These are phyloP conservation scores for Penicillium bialowiezense DNA, from an alignment of 495 filamentous ascomycete species.

Conservation along the genomic window DNA sequence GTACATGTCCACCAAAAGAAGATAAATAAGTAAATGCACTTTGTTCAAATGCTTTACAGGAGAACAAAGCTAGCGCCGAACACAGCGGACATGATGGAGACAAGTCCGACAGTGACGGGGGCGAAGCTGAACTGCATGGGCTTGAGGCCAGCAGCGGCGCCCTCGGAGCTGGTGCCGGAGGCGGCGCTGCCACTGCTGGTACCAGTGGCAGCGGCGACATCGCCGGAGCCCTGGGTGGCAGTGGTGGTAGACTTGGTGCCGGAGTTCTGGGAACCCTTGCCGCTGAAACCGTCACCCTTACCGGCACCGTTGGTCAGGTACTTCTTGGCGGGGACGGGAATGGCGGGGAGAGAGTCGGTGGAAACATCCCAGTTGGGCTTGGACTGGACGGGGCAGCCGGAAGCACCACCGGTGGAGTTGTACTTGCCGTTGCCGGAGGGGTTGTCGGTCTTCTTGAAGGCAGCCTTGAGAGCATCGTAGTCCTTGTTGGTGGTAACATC, in stretches of 20 bases:
- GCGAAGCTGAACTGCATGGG: constrained; percentile 48
- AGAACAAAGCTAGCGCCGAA: constrained; percentile 59
- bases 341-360: constrained; percentile 64
- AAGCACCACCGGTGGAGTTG: constrained; percentile 62
- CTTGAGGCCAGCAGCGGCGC: constrained; percentile 44
- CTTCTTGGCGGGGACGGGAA: constrained; percentile 65
- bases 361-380: constrained; percentile 73
- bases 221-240: constrained; percentile 61
- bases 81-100: constrained; percentile 58
- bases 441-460: constrained; percentile 58
- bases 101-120: constrained; percentile 51
- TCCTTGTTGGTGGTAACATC: constrained; percentile 56
- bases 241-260: constrained; percentile 59
- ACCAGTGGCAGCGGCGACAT: constrained; percentile 33
- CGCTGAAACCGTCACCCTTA: constrained; percentile 65
- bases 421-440: constrained; percentile 77
- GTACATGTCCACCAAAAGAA: constrained; percentile 16
- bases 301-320: constrained; percentile 75
- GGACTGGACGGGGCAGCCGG: constrained; percentile 61
- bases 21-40: constrained; percentile 6
- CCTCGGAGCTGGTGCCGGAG: constrained; percentile 36
- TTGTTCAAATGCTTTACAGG: constrained; percentile 27
- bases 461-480: constrained; percentile 64
- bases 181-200: constrained; percentile 21
- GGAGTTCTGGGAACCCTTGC: constrained; percentile 69